These are phyloP conservation scores for Debaryomyces tyrocola DNA, from an alignment of 805 yeast genomes.

Conservation along the genomic window DNA sequence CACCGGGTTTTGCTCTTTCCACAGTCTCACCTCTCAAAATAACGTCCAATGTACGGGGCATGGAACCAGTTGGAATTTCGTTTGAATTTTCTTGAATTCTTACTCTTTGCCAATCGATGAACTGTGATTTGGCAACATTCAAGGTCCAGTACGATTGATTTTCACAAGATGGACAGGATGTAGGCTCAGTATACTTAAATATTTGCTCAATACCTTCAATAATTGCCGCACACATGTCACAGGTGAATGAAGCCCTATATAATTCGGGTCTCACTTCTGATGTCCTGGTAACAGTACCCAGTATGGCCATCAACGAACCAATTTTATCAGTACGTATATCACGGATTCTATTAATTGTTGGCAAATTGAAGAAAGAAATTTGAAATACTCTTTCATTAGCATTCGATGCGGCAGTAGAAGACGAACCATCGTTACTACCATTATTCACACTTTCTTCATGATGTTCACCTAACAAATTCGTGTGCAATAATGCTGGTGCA, in stretches of 20 bases:
- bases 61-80: slow-evolving; percentile 96
- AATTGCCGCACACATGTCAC: slow-evolving; percentile 83
- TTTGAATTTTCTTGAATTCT: slow-evolving; percentile 94
- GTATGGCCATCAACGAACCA: slow-evolving; percentile 78
- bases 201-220: slow-evolving; percentile 90
- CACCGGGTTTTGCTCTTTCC: slow-evolving; percentile 97
- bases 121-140: slow-evolving; percentile 78
- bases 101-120: slow-evolving; percentile 95
- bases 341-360: slow-evolving; percentile 79
- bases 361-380: slow-evolving; percentile 84
- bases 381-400: slow-evolving; percentile 77
- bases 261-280: slow-evolving; percentile 96
- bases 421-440: slow-evolving; percentile 26
- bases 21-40: slow-evolving; percentile 91
- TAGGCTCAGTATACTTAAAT: slow-evolving; percentile 92
- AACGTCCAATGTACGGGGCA: slow-evolving; percentile 96
- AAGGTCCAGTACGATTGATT: slow-evolving; percentile 86
- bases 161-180: slow-evolving; percentile 85
- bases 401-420: slow-evolving; percentile 45
- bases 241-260: slow-evolving; percentile 79
- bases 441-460: slow-evolving; percentile 22
- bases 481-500: slow-evolving; percentile 64
- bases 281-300: slow-evolving; percentile 95
- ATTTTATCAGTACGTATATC: slow-evolving; percentile 88
- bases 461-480: slow-evolving; percentile 42